Evolutionary conservation across 192 early-diverging fungal genomes (phyloP).

Genomic region (Phlyctochytrium bullatum): DNA sequence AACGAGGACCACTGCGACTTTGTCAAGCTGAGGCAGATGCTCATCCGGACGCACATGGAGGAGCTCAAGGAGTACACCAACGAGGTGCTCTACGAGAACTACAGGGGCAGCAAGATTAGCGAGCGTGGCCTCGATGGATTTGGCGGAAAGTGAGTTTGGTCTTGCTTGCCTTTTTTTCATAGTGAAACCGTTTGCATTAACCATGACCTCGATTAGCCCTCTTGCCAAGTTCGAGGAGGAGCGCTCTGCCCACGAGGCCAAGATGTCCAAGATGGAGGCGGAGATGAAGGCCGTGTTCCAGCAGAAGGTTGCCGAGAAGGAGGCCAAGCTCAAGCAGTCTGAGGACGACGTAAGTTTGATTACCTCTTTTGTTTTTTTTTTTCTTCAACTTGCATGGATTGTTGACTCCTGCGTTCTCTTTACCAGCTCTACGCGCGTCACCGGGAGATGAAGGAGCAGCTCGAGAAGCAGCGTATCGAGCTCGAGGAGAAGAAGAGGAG

Average conservation of each 20-base stretch:
- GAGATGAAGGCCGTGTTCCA: conserved; percentile 99
- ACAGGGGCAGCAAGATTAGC: conserved; percentile 51
- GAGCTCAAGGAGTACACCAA: conserved; percentile 64
- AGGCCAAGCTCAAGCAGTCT: conserved; percentile 94
- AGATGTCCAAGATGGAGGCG: conserved; percentile 96
- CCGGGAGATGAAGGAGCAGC: conserved; percentile 96
- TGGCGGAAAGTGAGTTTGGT: conserved; percentile 15
- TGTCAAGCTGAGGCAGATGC: conserved; percentile 56
- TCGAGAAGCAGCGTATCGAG: conserved; percentile 90
- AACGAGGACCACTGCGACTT: conserved; percentile 66
- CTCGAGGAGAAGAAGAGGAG: conserved; percentile 95
- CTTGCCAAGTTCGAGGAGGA: conserved; percentile 85
- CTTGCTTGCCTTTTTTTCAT: not conserved
- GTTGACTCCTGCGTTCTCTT: not conserved
- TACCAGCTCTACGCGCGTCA: conserved; percentile 84
- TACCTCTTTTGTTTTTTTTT: conserved; percentile 13
- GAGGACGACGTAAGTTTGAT: conserved; percentile 73
- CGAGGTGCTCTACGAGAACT: conserved; percentile 62
- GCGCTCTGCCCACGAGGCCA: conserved; percentile 84
- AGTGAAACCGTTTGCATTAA: conserved; percentile 9
- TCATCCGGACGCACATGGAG: conserved; percentile 78
- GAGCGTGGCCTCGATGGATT: conserved; percentile 34
- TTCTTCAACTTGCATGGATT: conserved; percentile 25
- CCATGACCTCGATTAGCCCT: conserved; percentile 26
- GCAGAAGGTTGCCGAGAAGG: conserved; percentile 98